Evolutionary conservation across 2,329 filamentous ascomycete species (phyloP), one percentile per base, ranked within the genome.

Genomic region (Epichloe amarillans): DNA sequence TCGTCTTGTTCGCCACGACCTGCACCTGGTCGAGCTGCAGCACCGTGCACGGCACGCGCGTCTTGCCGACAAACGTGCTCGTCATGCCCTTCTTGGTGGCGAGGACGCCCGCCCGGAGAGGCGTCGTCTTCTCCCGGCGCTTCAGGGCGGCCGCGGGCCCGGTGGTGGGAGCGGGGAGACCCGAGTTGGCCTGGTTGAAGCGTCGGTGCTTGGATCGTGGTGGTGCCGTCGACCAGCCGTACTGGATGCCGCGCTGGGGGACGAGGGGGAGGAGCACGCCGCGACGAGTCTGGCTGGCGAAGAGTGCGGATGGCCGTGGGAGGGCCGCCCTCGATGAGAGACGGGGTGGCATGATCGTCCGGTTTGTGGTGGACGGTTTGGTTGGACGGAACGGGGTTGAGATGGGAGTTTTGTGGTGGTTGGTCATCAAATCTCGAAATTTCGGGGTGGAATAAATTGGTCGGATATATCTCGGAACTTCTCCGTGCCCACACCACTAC

Each of bases 11-110:
- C 53, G 84, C 83, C 39, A 96, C 74, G 8, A 96, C 89, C 70
- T 97, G 86, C 54, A 94, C 89, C 60, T 88, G 78, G 68, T 98
- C 93, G 60, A 98, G 76, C 72, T 97, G 90, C 52, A 98, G 77
- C 49, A 98, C 85, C 14, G 93, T 98, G 73, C 89, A 95, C 19
- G 90, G 77, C 52, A 83, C 85, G 56, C 91, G 83, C 56, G 77
- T 78, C 59, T 86, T 86, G 60, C 82, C 79, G 62, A 89, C 83
- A 75, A 86, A 97, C 57, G 96, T 71, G 53, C 86, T 90, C 42
- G 89, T 95, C 87, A 98, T 97, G 67, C 93, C 93, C 72, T 90
- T 91, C 72, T 98, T 98, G 64, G 83, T 77, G 12, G 86, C 89
- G 45, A 98, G 76, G 8, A 88, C 83, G 33, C 93, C 93, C 2